Conservation (phyloP, 306 rosid genomes). For the Lathyrus aphaca region DNA sequence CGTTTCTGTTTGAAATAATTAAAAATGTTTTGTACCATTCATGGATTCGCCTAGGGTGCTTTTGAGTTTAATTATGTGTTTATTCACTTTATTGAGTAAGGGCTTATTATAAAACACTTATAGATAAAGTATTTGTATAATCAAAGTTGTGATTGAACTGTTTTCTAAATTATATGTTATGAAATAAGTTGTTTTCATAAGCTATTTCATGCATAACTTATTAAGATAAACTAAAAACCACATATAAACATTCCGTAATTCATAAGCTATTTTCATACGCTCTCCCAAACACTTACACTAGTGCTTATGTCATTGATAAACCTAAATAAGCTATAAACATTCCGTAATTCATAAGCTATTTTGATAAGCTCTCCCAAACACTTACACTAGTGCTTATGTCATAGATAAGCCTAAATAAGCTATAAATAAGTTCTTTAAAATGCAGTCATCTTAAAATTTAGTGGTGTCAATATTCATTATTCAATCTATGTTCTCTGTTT, state of each 20-base stretch:
- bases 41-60: slow-evolving; percentile 10
- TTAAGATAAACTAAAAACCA: neutral
- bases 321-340: neutral
- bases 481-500: slow-evolving; percentile 19
- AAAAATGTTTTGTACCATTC: slow-evolving; percentile 12
- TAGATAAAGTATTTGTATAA: neutral
- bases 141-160: neutral
- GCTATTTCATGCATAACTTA: neutral
- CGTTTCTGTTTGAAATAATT: slow-evolving; percentile 7
- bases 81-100: neutral
- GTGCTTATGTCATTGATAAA: neutral
- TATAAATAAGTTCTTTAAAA: neutral
- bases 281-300: neutral
- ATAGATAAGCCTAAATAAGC: neutral
- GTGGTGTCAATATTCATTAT: slow-evolving; percentile 12
- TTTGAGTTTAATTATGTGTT: neutral
- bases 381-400: neutral
- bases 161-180: neutral
- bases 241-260: neutral
- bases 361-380: neutral
- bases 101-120: neutral
- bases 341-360: too few relatives aligned
- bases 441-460: slow-evolving; percentile 9
- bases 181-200: neutral
- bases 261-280: too few relatives aligned